Conservation (phyloP, 2,329 filamentous ascomycete species). For the Phialophora tarda region DNA sequence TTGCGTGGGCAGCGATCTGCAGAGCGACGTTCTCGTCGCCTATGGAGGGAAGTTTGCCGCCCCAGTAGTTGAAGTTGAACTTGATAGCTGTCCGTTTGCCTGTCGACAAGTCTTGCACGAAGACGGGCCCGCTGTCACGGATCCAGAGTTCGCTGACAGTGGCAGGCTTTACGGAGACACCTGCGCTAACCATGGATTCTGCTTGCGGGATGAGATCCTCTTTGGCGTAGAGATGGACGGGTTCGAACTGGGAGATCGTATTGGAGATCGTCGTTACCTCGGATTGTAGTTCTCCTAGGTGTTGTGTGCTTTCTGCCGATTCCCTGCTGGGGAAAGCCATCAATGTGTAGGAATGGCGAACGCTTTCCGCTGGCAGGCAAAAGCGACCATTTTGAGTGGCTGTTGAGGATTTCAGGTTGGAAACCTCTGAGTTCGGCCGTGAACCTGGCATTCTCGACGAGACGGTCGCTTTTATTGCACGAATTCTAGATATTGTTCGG, state of each 20-base stretch:
- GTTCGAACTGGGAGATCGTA: constrained; percentile 40
- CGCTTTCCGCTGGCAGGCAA: constrained; percentile 21
- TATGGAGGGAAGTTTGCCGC: constrained; percentile 31
- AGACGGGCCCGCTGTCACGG: constrained; percentile 44
- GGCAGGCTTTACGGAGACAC: constrained; percentile 35
- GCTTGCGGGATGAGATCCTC: constrained; percentile 39
- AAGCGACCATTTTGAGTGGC: constrained; percentile 14
- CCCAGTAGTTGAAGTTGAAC: constrained; percentile 28
- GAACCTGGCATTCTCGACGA: neutral
- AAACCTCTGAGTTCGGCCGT: neutral
- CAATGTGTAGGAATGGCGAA: constrained; percentile 17
- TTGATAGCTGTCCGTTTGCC: constrained; percentile 28
- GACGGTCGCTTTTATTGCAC: neutral
- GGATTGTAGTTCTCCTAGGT: constrained; percentile 20
- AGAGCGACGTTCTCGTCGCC: constrained; percentile 28
- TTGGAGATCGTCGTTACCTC: constrained; percentile 22
- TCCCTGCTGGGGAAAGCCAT: constrained; percentile 21
- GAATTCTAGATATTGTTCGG: neutral
- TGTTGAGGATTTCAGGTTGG: neutral
- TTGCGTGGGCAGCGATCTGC: constrained; percentile 14
- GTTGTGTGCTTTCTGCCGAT: constrained; percentile 13
- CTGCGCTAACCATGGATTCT: constrained; percentile 9
- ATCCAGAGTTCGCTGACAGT: constrained; percentile 43
- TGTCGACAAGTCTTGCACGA: constrained; percentile 32
- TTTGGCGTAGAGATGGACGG: constrained; percentile 42